Evolutionary conservation across 2,329 filamentous ascomycete genomes (phyloP).

Genomic region (Fusarium proliferatum): DNA sequence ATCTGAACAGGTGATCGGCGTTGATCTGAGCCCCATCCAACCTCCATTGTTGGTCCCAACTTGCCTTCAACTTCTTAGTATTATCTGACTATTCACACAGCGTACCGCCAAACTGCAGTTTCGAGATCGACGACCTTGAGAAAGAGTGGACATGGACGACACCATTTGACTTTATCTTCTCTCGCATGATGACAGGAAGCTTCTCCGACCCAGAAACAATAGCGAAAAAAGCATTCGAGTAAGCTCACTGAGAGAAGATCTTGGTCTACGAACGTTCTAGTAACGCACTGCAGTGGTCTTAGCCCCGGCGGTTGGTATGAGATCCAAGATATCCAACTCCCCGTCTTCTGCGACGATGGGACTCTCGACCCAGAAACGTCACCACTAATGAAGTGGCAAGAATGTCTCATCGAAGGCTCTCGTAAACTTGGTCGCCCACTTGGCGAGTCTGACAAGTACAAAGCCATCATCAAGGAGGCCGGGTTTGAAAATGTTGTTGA

Average conservation of each 20-base stretch:
- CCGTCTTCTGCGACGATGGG: conserved; percentile 14
- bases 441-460: conserved; percentile 14
- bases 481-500: conserved; percentile 28
- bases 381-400: conserved; percentile 15
- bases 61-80: accelerated
- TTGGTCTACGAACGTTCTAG: too few species aligned
- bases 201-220: conserved; percentile 1
- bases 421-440: conserved; percentile 23
- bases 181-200: conserved; percentile 29
- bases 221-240: conserved; percentile 5
- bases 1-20: conserved; percentile 13
- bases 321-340: conserved; percentile 30
- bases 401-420: conserved; percentile 10
- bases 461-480: neutral
- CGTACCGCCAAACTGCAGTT: conserved; percentile 21
- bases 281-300: neutral
- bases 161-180: conserved; percentile 28
- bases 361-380: conserved; percentile 5
- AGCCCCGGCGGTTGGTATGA: conserved; percentile 25
- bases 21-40: conserved; percentile 25
- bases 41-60: conserved; percentile 15
- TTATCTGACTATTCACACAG: neutral
- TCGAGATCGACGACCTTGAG: conserved; percentile 26
- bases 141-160: conserved; percentile 28
- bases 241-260: accelerated